Evolutionary conservation across 192 early-diverging fungal species (phyloP), one percentile per base, ranked within the genome.

Genomic region (Linnemannia hyalina): DNA sequence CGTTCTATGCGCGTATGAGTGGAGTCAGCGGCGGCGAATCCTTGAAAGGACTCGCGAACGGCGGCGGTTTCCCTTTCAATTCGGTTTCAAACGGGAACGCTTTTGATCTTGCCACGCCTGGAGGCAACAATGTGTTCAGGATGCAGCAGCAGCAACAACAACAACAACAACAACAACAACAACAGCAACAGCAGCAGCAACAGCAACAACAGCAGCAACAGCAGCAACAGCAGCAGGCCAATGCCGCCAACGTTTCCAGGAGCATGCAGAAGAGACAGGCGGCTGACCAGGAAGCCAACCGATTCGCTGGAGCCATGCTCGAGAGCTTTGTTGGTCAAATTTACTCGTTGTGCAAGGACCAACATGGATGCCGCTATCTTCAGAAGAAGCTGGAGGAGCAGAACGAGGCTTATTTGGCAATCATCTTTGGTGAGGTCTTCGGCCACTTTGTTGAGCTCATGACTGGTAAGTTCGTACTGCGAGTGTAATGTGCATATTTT

Each of bases 361-460:
- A 97, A 79, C 92, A 96, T 76, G 97, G 97, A 6, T 97, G 97
- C 82, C 90, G 97, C 40, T 97, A 93, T 79, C 84, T 97, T 55
- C 97, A 97, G 84, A 95, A 95, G 89, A 94, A 95, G 88, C 88
- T 97, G 7, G 97, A 97, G 77, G 96, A 96, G 49, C 89, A 93
- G 8, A 91, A 92, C 55, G 91, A 92, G 54, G 75, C 89, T 55
- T 90, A 94, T 63, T 80, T 95, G 13, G 80, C 90, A n/a, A 85
- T 93, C 47, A 97, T 97, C 47, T 97, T 96, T 83, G 82, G 90
- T 41, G 95, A 97, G 80, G 93, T 95, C 6, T 92, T 92, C 71
- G 88, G 89, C 41, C 93, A 95, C 77, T 95, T 97, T 89, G 92
- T 93, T 46, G 94, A 93, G 78, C 89, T 97, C 35, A 97, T 97